Conservation (phyloP, 495 filamentous ascomycete genomes). For the Hamigera avellanea region DNA sequence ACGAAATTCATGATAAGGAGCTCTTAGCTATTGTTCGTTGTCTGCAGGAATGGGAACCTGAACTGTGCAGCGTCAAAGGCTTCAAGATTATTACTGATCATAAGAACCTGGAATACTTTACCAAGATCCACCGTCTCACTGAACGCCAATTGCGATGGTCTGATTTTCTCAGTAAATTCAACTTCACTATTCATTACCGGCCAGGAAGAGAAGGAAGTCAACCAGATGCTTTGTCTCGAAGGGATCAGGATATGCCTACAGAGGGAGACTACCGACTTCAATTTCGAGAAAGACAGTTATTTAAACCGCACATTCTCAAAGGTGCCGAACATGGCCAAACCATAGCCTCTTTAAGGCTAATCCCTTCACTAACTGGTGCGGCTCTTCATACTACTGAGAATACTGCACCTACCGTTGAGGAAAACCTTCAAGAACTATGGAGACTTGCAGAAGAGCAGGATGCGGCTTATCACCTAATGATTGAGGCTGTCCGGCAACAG, state of each 20-base stretch:
- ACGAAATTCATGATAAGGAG: conserved; percentile 24
- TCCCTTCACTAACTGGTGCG: too few relatives aligned
- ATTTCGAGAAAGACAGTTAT: conserved; percentile 4
- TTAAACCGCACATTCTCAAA: neutral
- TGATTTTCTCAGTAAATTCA: conserved; percentile 6
- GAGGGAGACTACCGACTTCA: conserved; percentile 7
- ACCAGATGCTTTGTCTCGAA: neutral
- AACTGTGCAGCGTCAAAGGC: conserved; percentile 9
- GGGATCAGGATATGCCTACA: neutral
- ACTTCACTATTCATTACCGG: conserved; percentile 6
- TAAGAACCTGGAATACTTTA: conserved; percentile 21
- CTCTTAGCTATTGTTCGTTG: conserved; percentile 21
- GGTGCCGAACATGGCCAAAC: too few relatives aligned
- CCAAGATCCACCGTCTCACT: conserved; percentile 7
- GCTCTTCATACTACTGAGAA: too few relatives aligned
- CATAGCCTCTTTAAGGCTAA: too few relatives aligned
- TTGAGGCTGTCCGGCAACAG: too few relatives aligned
- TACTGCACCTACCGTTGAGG: too few relatives aligned
- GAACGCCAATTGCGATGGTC: conserved; percentile 11
- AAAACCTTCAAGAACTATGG: too few relatives aligned
- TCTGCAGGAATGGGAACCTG: conserved; percentile 17
- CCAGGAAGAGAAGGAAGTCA: neutral
- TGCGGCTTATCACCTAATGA: too few relatives aligned
- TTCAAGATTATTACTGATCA: conserved; percentile 20
- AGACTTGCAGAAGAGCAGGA: too few relatives aligned